phyloP scores from a whole-genome alignment of 2,329 filamentous ascomycete species.

The Cytospora paraplurivora region DNA sequence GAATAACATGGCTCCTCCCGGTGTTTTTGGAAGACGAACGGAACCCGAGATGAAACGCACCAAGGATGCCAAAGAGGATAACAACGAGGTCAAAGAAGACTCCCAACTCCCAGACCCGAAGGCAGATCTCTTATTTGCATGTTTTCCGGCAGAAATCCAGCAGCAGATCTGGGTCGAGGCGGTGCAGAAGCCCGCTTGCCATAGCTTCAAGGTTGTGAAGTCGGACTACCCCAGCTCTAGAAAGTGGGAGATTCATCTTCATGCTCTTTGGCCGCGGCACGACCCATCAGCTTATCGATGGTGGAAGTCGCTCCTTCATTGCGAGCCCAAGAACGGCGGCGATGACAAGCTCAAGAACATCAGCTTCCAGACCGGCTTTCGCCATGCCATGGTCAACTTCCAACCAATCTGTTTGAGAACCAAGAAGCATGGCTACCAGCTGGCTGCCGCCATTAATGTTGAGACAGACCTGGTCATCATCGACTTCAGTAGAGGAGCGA shows the following conservation, averaged over 20 bases:
- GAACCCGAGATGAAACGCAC: background rate
- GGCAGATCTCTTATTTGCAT: background rate
- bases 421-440: too few species aligned
- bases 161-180: slow-evolving; percentile 29
- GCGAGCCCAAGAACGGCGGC: background rate
- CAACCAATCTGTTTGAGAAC: background rate
- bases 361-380: slow-evolving; percentile 25
- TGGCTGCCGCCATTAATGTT: slow-evolving; percentile 11
- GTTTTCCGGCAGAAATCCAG: slow-evolving; percentile 30
- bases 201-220: slow-evolving; percentile 21
- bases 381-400: background rate
- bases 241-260: background rate
- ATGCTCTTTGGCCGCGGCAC: too few species aligned
- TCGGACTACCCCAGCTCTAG: too few species aligned
- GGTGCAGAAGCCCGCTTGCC: slow-evolving; percentile 30
- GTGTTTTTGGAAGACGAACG: background rate
- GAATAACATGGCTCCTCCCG: background rate
- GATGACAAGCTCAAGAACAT: slow-evolving; percentile 7
- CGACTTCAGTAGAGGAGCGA: slow-evolving; percentile 25
- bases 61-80: background rate
- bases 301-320: slow-evolving; percentile 13
- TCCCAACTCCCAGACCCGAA: background rate
- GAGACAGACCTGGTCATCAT: slow-evolving; percentile 31
- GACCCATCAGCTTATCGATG: slow-evolving; percentile 20
- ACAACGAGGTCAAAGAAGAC: background rate